phyloP scores from a whole-genome alignment of 495 filamentous ascomycete genomes.

The Trichoderma orchidacearum region DNA sequence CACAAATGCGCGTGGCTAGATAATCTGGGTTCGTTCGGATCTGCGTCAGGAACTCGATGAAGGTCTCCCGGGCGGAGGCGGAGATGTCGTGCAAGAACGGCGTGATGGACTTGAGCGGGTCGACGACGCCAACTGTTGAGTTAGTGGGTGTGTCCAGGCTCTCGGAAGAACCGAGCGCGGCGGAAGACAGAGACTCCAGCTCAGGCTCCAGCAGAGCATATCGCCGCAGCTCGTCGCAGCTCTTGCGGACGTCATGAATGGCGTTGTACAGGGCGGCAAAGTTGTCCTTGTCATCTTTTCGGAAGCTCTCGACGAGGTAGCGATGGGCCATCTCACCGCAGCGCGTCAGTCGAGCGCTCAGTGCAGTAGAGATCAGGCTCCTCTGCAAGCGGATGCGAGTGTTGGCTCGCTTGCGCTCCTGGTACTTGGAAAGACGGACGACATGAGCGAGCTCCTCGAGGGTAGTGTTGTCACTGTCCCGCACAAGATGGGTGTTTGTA shows the following conservation, averaged over 20 bases:
- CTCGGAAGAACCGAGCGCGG: constrained; percentile 26
- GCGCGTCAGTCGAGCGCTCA: constrained; percentile 67
- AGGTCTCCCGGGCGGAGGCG: constrained; percentile 53
- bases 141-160: constrained; percentile 25
- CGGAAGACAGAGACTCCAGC: constrained; percentile 36
- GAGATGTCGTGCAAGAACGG: constrained; percentile 77
- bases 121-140: constrained; percentile 9
- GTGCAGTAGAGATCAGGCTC: constrained; percentile 56
- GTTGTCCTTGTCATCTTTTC: constrained; percentile 75
- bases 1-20: constrained; percentile 63
- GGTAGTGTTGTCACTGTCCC: constrained; percentile 40
- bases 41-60: constrained; percentile 67
- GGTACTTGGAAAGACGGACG: constrained; percentile 56
- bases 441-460: constrained; percentile 59
- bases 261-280: constrained; percentile 83
- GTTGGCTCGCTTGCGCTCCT: constrained; percentile 56
- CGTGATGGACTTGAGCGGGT: constrained; percentile 28
- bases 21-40: constrained; percentile 79
- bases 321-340: constrained; percentile 66
- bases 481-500: constrained; percentile 30
- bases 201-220: constrained; percentile 59
- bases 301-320: constrained; percentile 77
- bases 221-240: constrained; percentile 57
- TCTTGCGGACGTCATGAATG: constrained; percentile 75
- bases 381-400: constrained; percentile 52